These are phyloP conservation scores for Akanthomyces dipterigenus DNA, from an alignment of 2,329 filamentous ascomycete genomes.

Conservation along the genomic window DNA sequence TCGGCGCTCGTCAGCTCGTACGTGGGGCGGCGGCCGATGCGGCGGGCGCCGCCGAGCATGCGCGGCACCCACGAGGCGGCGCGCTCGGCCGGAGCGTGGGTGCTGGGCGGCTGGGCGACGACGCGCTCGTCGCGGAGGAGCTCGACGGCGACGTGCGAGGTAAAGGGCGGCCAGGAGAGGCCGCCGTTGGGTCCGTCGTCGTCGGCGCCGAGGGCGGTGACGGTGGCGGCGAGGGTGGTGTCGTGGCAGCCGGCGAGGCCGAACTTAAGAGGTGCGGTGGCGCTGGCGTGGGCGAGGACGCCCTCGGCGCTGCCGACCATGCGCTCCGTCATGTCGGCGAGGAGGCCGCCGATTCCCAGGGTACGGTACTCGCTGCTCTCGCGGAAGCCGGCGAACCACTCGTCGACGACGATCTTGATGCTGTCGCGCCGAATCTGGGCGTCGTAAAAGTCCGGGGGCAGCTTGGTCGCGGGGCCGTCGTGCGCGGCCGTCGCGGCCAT, in stretches of 20 bases:
- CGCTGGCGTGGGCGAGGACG: not conserved
- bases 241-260: slow-evolving; percentile 85
- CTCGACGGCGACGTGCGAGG: slow-evolving; percentile 85
- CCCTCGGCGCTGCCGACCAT: slow-evolving; percentile 61
- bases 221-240: slow-evolving; percentile 76
- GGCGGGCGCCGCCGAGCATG: slow-evolving; percentile 19
- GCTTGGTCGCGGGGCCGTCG: slow-evolving; percentile 55
- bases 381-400: slow-evolving; percentile 85
- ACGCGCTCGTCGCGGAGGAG: slow-evolving; percentile 57
- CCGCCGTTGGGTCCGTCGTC: slow-evolving; percentile 38
- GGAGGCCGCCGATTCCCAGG: slow-evolving; percentile 75
- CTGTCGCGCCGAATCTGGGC: slow-evolving; percentile 61
- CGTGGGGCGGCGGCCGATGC: slow-evolving; percentile 55
- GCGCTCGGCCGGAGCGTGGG: slow-evolving; percentile 19
- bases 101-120: slow-evolving; percentile 23
- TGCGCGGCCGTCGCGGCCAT: slow-evolving; percentile 86
- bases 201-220: slow-evolving; percentile 75
- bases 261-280: slow-evolving; percentile 54
- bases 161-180: slow-evolving; percentile 77
- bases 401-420: slow-evolving; percentile 72
- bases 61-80: slow-evolving; percentile 20
- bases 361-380: slow-evolving; percentile 83
- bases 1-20: slow-evolving; percentile 50
- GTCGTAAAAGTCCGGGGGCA: slow-evolving; percentile 87
- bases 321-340: slow-evolving; percentile 74